These are phyloP conservation scores for Vitellaria paradoxa DNA, from an alignment of 179 eudicot species.

Conservation along the genomic window DNA sequence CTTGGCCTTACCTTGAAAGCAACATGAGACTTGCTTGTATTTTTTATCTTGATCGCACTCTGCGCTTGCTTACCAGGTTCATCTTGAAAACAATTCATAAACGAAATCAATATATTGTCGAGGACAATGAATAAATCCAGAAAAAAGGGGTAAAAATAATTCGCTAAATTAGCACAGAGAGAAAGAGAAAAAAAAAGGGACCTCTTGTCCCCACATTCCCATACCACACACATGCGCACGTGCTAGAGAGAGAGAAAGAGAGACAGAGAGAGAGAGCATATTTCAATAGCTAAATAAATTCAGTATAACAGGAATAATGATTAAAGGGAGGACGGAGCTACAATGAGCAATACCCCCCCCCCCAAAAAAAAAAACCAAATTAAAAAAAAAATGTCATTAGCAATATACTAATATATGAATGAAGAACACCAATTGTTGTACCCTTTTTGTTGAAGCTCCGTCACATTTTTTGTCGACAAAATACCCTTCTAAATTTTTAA, in stretches of 20 bases:
- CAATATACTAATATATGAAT: not conserved
- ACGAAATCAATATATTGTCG: not conserved
- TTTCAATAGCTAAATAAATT: no score
- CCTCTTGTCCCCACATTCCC: not conserved
- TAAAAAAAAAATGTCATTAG: not conserved
- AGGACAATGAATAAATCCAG: not conserved
- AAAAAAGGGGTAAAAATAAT: not conserved
- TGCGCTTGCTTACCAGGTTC: slow-evolving; percentile 86
- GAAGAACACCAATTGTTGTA: no score
- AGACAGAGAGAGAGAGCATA: not conserved
- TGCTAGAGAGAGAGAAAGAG: not conserved
- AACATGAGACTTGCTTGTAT: slow-evolving; percentile 76
- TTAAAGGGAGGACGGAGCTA: no score
- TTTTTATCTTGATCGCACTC: slow-evolving; percentile 80
- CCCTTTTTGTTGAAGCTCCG: no score
- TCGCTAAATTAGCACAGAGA: not conserved
- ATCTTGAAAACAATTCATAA: slow-evolving; percentile 30
- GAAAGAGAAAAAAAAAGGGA: not conserved
- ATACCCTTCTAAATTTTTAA: no score
- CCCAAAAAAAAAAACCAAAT: not conserved
- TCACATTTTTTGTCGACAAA: no score
- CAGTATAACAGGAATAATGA: not conserved
- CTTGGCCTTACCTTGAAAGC: slow-evolving; percentile 59
- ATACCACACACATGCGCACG: not conserved
- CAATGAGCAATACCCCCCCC: not conserved